A percentile compares a stretch with the other conserved stretches of the same genome.
Evolutionary conservation across 2,329 filamentous ascomycete genomes (phyloP).

Genomic region (Fusarium udum): DNA sequence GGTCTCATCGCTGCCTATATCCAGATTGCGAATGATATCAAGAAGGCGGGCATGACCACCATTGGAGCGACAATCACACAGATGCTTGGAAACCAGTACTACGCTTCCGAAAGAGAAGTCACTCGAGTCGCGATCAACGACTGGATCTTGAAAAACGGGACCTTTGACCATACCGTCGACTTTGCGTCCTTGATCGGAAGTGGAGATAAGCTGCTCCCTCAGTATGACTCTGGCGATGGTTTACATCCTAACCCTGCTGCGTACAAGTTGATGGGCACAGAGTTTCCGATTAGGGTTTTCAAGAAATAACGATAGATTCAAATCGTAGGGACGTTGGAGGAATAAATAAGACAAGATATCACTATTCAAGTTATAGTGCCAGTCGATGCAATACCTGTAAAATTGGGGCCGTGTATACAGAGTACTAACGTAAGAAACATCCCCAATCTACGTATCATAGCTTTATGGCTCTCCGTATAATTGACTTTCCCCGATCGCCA

Average conservation of each 20-base stretch:
- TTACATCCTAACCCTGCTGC: slow-evolving; percentile 25
- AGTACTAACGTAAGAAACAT: no score
- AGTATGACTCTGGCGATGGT: slow-evolving; percentile 26
- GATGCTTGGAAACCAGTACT: slow-evolving; percentile 25
- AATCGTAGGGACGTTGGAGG: no score
- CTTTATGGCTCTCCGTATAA: neutral
- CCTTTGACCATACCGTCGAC: slow-evolving; percentile 22
- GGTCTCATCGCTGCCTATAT: slow-evolving; percentile 8
- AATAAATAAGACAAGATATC: no score
- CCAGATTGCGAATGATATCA: slow-evolving; percentile 3
- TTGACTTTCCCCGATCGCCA: no score
- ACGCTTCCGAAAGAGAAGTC: neutral
- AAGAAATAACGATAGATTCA: neutral
- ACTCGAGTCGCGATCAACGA: slow-evolving; percentile 20
- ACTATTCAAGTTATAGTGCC: no score
- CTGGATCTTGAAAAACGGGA: slow-evolving; percentile 20
- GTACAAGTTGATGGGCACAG: slow-evolving; percentile 14
- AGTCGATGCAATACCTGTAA: no score
- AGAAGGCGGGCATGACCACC: neutral
- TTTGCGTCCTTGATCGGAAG: slow-evolving; percentile 22
- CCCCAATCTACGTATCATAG: neutral
- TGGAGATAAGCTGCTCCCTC: slow-evolving; percentile 14
- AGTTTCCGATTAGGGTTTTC: slow-evolving; percentile 7
- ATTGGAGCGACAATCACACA: slow-evolving; percentile 23
- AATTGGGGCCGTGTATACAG: no score